These are phyloP conservation scores for Daedaleopsis sinensis DNA, from an alignment of 768 basidiomycete species.

Conservation along the genomic window DNA sequence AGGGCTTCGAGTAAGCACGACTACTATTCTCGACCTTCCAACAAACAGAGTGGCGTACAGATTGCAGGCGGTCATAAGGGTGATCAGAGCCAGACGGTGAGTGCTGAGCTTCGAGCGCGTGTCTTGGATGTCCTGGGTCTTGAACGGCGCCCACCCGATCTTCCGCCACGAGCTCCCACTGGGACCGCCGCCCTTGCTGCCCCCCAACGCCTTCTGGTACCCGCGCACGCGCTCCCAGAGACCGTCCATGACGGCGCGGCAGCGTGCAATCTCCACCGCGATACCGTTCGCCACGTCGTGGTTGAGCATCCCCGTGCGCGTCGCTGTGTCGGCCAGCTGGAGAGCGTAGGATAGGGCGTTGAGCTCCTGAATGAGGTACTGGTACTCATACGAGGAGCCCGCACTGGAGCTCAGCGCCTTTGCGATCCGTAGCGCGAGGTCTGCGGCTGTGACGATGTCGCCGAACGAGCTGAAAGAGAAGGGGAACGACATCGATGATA, in stretches of 20 bases:
- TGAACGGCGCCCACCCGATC: neutral
- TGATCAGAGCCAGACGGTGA: neutral
- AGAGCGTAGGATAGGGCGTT: neutral
- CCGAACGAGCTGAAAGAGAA: constrained; percentile 1
- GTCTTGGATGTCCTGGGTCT: neutral
- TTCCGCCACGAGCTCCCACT: neutral
- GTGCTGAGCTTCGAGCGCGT: neutral
- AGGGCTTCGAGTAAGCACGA: neutral
- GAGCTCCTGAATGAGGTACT: constrained; percentile 1
- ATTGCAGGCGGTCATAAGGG: neutral
- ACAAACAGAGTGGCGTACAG: neutral
- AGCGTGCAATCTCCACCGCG: neutral
- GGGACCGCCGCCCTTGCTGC: neutral
- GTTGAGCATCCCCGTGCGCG: neutral
- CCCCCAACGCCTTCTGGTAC: neutral
- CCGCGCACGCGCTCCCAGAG: neutral
- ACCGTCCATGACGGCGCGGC: neutral
- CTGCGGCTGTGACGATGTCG: neutral
- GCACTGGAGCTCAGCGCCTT: neutral
- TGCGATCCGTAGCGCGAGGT: neutral
- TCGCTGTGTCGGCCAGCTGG: neutral
- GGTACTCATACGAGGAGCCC: neutral
- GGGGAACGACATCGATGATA: neutral
- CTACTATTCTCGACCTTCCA: neutral
- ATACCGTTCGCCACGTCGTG: neutral